Evolutionary conservation across 2,329 filamentous ascomycete species (phyloP).

Genomic region (Fusarium buxicola): DNA sequence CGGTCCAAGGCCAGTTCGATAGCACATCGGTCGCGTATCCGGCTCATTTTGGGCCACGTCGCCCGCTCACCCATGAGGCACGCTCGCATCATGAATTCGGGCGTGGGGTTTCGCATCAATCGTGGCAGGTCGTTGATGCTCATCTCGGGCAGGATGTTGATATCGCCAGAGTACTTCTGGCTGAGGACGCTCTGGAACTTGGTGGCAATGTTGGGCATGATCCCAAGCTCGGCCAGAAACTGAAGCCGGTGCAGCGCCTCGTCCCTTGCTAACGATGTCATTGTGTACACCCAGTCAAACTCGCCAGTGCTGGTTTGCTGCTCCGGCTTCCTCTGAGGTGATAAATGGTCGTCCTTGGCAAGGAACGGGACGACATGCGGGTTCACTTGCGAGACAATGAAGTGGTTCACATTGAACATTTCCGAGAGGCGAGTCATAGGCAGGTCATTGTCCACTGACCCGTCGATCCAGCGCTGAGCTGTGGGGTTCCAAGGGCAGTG

Average conservation of each 20-base stretch:
- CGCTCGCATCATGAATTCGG: conserved; percentile 86
- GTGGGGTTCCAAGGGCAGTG: conserved; percentile 87
- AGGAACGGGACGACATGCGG: conserved; percentile 93
- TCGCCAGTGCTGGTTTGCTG: conserved; percentile 51
- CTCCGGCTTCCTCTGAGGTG: conserved; percentile 50
- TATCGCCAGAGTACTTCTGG: conserved; percentile 94
- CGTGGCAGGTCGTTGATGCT: conserved; percentile 78
- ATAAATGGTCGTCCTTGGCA: conserved; percentile 74
- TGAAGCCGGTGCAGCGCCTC: conserved; percentile 86
- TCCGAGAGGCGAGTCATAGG: conserved; percentile 90
- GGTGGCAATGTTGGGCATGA: conserved; percentile 82
- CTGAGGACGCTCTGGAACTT: conserved; percentile 85
- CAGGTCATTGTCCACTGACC: conserved; percentile 93
- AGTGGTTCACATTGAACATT: conserved; percentile 98
- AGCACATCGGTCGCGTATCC: conserved; percentile 87
- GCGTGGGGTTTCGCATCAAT: conserved; percentile 85
- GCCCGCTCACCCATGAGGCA: conserved; percentile 84
- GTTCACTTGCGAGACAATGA: conserved; percentile 97
- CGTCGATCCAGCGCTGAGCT: conserved; percentile 90
- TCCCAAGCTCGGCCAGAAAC: conserved; percentile 80
- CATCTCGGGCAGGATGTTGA: conserved; percentile 90
- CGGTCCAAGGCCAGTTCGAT: conserved; percentile 87
- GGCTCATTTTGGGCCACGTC: conserved; percentile 90
- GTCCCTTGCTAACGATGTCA: conserved; percentile 80
- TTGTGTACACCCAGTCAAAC: conserved; percentile 70